These are phyloP conservation scores for Sporobolomyces roseus DNA, from an alignment of 768 basidiomycete species.

Conservation along the genomic window DNA sequence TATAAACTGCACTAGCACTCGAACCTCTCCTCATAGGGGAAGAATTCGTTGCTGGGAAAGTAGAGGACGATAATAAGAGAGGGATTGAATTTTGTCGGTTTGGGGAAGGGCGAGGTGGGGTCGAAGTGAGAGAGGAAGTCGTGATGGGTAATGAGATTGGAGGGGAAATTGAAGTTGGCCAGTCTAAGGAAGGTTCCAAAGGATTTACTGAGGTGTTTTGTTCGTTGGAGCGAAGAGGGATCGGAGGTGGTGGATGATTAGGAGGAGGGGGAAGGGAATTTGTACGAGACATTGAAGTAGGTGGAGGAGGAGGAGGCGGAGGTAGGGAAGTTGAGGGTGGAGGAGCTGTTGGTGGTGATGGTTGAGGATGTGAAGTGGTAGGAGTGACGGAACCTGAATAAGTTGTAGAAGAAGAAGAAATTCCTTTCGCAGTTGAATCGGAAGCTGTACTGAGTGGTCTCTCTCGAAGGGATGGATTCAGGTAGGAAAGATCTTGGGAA, in stretches of 20 bases:
- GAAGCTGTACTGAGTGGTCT: slow-evolving; percentile 4
- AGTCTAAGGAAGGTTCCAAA: not conserved
- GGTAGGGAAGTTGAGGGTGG: not conserved
- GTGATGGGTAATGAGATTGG: too few species aligned
- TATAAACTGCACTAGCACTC: slow-evolving; percentile 5
- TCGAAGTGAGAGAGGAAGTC: not conserved
- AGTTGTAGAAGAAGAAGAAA: too few species aligned
- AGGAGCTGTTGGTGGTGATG: slow-evolving; percentile 4
- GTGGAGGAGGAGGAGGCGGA: slow-evolving; percentile 8
- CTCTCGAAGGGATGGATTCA: not conserved
- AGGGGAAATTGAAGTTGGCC: not conserved
- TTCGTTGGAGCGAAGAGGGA: too few species aligned
- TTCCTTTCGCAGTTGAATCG: slow-evolving; percentile 8
- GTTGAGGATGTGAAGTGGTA: not conserved
- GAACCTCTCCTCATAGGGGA: slow-evolving; percentile 7
- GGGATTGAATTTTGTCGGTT: too few species aligned
- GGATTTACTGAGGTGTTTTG: not conserved
- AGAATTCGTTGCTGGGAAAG: not conserved
- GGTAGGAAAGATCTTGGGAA: not conserved
- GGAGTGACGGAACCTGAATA: not conserved
- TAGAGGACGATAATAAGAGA: too few species aligned
- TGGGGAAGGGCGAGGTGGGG: too few species aligned
- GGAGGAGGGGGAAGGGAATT: too few species aligned
- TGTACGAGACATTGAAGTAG: too few species aligned
- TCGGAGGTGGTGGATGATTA: not conserved